Conservation (phyloP, 2,329 filamentous ascomycete species). For the Aspergillus caelatus region DNA sequence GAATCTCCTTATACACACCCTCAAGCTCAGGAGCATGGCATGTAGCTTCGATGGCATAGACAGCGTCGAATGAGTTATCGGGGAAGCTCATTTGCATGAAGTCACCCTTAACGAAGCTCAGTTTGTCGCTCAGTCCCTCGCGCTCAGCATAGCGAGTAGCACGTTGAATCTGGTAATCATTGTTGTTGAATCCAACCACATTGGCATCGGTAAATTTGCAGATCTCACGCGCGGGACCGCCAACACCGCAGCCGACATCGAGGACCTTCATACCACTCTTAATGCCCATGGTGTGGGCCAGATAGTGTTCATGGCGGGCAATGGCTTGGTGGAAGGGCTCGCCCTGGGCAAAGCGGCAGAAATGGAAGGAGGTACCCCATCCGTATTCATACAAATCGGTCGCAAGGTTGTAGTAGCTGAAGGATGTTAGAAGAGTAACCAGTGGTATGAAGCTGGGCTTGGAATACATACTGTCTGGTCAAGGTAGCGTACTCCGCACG, state of each 20-base stretch:
- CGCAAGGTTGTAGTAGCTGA: conserved; percentile 93
- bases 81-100: conserved; percentile 99
- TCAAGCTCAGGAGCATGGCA: conserved; percentile 89
- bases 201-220: conserved; percentile 92
- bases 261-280: conserved; percentile 85
- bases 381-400: conserved; percentile 96
- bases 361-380: conserved; percentile 96
- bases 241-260: conserved; percentile 96
- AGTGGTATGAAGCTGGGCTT: not conserved
- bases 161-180: conserved; percentile 97
- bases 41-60: conserved; percentile 97
- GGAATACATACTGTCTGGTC: conserved; percentile 75
- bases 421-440: not conserved
- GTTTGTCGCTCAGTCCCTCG: conserved; percentile 77
- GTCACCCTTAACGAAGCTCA: conserved; percentile 89
- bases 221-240: conserved; percentile 92
- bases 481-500: conserved; percentile 88
- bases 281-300: conserved; percentile 85
- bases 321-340: conserved; percentile 91
- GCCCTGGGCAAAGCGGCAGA: conserved; percentile 86
- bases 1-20: conserved; percentile 92
- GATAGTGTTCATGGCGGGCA: conserved; percentile 95
- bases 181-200: conserved; percentile 94
- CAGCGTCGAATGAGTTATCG: conserved; percentile 87
- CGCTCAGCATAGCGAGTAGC: conserved; percentile 82